These are phyloP conservation scores for Limtongozyma cylindracea DNA, from an alignment of 805 yeast species.

Conservation along the genomic window DNA sequence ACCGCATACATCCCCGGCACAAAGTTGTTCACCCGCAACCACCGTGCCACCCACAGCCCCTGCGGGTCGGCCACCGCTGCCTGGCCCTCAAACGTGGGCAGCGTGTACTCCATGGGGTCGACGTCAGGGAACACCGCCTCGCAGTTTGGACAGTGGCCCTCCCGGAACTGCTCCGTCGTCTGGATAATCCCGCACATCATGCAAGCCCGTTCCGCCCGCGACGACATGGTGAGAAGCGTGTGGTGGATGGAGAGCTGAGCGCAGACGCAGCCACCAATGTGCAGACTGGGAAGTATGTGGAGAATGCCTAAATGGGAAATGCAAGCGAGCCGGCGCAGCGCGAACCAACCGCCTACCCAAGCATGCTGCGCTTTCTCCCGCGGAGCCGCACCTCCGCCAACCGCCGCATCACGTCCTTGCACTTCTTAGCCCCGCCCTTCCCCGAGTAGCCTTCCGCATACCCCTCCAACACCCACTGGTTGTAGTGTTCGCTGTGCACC, in stretches of 20 bases:
- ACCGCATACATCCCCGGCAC: constrained; percentile 85
- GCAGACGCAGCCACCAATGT: too few relatives aligned
- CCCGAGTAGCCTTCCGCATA: constrained; percentile 17
- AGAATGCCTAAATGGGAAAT: too few relatives aligned
- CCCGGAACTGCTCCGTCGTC: constrained; percentile 43
- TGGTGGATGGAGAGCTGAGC: too few relatives aligned
- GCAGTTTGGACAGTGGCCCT: constrained; percentile 90
- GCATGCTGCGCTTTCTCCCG: constrained; percentile 88
- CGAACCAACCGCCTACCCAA: constrained; percentile 20
- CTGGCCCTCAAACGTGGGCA: constrained; percentile 88
- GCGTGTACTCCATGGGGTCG: constrained; percentile 69
- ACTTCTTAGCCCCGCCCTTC: constrained; percentile 10
- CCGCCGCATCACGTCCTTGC: constrained; percentile 29
- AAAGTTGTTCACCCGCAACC: constrained; percentile 81
- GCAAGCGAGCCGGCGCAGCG: too few relatives aligned
- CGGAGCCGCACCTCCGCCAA: constrained; percentile 71
- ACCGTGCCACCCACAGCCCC: constrained; percentile 85
- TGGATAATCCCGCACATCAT: constrained; percentile 91
- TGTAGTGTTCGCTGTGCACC: constrained; percentile 32
- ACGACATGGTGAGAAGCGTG: constrained; percentile 18
- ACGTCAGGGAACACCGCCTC: too few relatives aligned
- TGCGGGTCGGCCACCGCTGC: constrained; percentile 76
- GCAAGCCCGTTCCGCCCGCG: constrained; percentile 75
- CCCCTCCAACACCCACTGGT: constrained; percentile 49
- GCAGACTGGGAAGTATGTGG: too few relatives aligned